phyloP scores from a whole-genome alignment of 192 early-diverging fungal genomes.

The Blastocladiella britannica region DNA sequence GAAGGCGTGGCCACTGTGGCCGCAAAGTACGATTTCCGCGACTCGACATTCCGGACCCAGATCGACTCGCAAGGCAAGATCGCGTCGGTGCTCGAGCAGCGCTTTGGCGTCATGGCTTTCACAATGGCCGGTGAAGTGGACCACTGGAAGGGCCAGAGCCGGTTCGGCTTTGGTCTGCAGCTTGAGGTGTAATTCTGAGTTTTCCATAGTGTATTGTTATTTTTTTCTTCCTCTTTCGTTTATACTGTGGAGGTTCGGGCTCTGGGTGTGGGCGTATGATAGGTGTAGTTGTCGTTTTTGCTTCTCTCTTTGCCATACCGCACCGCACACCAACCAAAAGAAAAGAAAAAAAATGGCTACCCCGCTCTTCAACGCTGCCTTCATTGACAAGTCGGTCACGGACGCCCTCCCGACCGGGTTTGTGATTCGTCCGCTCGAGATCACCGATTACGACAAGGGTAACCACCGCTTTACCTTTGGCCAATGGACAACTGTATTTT shows the following conservation, averaged over 20 bases:
- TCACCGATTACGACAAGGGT: constrained; percentile 37
- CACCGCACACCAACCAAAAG: no score
- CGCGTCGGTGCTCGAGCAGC: constrained; percentile 77
- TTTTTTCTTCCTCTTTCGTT: no score
- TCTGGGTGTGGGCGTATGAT: no score
- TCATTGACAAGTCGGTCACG: constrained; percentile 48
- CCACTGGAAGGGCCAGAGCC: constrained; percentile 54
- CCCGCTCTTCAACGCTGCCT: constrained; percentile 33
- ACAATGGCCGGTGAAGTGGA: constrained; percentile 82
- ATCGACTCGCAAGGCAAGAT: constrained; percentile 79
- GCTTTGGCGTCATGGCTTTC: constrained; percentile 82
- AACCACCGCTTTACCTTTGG: no score
- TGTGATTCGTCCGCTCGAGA: constrained; percentile 49
- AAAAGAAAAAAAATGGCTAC: no score
- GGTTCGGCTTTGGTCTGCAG: not conserved
- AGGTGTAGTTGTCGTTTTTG: no score
- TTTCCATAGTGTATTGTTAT: no score
- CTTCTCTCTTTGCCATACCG: no score
- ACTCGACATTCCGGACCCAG: constrained; percentile 75
- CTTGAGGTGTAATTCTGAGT: constrained; percentile 6
- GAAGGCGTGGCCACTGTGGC: constrained; percentile 87
- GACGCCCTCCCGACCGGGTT: constrained; percentile 41
- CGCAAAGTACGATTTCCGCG: constrained; percentile 90
- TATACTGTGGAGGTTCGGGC: no score
- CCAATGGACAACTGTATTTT: no score